A percentile compares a stretch with the other conserved stretches of the same genome.
Evolutionary conservation across 176 grass and related monocot genomes (phyloP).

Genomic region (Urochloa ruziziensis): DNA sequence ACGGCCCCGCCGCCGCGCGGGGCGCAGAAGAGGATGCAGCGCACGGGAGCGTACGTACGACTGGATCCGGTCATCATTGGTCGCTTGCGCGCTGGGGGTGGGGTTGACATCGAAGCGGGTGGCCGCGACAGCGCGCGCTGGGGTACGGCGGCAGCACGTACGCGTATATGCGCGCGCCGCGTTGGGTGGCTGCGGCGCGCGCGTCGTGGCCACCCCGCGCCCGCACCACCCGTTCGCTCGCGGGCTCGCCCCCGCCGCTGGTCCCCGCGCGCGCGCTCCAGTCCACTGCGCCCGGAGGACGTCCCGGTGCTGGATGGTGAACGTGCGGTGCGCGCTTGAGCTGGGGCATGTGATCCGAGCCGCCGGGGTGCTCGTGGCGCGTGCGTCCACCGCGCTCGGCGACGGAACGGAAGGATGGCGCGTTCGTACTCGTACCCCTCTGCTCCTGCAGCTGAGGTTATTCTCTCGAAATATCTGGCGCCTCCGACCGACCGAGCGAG

Average conservation of each 20-base stretch:
- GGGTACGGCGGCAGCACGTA: not conserved
- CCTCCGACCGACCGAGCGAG: not conserved
- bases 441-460: not conserved
- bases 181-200: constrained; percentile 38
- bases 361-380: not conserved
- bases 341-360: not conserved
- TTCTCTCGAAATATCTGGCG: constrained; percentile 21
- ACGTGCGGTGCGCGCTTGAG: not conserved
- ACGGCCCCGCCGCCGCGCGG: not conserved
- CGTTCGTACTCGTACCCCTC: not conserved
- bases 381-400: not conserved
- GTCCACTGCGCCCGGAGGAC: too few species aligned
- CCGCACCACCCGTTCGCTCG: not conserved
- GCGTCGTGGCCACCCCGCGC: constrained; percentile 1
- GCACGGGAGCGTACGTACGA: not conserved
- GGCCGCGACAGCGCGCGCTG: constrained; percentile 21
- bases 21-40: too few species aligned
- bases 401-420: not conserved
- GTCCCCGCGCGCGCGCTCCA: not conserved
- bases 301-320: too few species aligned
- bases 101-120: constrained; percentile 22
- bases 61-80: not conserved
- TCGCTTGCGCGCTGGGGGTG: not conserved
- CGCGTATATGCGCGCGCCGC: not conserved
- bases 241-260: not conserved